Evolutionary conservation across 2,329 filamentous ascomycete genomes (phyloP), one percentile per base, ranked within the genome.

Genomic region (Penicillium sp.): DNA sequence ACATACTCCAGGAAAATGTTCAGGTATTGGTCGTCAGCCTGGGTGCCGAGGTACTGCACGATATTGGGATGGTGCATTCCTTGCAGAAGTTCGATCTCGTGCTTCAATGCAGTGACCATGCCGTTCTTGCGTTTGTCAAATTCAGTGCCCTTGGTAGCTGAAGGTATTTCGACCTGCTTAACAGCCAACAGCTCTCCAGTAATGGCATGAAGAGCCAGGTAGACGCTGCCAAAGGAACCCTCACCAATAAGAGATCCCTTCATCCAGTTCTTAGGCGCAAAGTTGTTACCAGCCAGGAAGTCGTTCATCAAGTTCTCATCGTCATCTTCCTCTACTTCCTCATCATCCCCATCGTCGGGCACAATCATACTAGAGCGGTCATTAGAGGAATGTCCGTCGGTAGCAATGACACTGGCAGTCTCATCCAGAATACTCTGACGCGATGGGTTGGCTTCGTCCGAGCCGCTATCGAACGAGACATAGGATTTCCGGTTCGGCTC

Each of bases 1-100:
- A 99, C 94, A 71, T 99, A 99, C 74, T 99, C 94, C 68, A 99
- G 85, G 85, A 99, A 99, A 88, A 99, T 99, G 77, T 99, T 99
- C 65, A 99, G 85, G 70, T 93, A 87, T 50, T 92, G 87, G 16
- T 90, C 85, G 57, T 95, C 94, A 8, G 90, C 93, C 66, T 92
- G 93, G 63, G 92, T 96, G 54, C 94, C 94, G 7, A 99, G 85
- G 69, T 99, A 99, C 70, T 96, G 94, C 71, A 99, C 94, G 69
- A 99, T 97, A 71, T 99, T 97, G 51, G 90, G 85, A 68, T 99
- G 94, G 67, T 95, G 91, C 45, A 99, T 85, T 62, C 96, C 94
- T 59, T 94, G 89, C 38, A 99, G 81, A 47, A 99, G 84, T 57
- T 88, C 89, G 70, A 99, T 99, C 75, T 99, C 94, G 63, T 93